Conservation (phyloP, 2,329 filamentous ascomycete species). For the Eutypa lata region DNA sequence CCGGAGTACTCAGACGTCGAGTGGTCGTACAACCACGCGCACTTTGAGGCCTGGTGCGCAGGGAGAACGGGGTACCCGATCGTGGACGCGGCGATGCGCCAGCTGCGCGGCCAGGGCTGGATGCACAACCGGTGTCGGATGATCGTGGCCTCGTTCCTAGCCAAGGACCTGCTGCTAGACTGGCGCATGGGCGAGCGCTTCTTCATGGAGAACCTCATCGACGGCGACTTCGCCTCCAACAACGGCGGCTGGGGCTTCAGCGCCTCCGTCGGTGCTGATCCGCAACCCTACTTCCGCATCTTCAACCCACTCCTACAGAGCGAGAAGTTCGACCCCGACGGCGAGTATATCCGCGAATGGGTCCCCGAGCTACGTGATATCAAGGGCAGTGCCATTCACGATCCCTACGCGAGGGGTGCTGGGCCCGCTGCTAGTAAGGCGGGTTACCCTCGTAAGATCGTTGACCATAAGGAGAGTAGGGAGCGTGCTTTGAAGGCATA, state of each 20-base stretch:
- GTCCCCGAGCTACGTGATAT: constrained; percentile 68
- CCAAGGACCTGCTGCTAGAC: constrained; percentile 77
- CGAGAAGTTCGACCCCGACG: constrained; percentile 78
- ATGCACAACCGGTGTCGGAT: constrained; percentile 87
- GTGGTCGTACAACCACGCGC: constrained; percentile 72
- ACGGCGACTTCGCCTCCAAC: constrained; percentile 78
- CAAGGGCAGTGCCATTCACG: constrained; percentile 69
- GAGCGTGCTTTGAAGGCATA: constrained; percentile 67
- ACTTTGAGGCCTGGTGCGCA: constrained; percentile 71
- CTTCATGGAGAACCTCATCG: constrained; percentile 79
- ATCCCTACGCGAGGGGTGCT: constrained; percentile 66
- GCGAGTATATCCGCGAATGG: constrained; percentile 80
- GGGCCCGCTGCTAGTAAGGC: constrained; percentile 47
- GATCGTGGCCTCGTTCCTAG: constrained; percentile 77
- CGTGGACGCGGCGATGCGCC: constrained; percentile 83
- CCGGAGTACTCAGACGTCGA: constrained; percentile 77
- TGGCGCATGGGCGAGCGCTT: constrained; percentile 79
- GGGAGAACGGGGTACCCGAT: constrained; percentile 79
- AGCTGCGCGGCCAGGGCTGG: constrained; percentile 64
- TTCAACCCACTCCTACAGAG: constrained; percentile 85
- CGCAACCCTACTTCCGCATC: constrained; percentile 86
- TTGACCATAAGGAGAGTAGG: constrained; percentile 68
- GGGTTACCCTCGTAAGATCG: constrained; percentile 72
- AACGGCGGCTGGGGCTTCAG: constrained; percentile 60
- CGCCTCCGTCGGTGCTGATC: constrained; percentile 62